Evolutionary conservation across 2,329 filamentous ascomycete genomes (phyloP).

Genomic region (Colletotrichum liaoningense): DNA sequence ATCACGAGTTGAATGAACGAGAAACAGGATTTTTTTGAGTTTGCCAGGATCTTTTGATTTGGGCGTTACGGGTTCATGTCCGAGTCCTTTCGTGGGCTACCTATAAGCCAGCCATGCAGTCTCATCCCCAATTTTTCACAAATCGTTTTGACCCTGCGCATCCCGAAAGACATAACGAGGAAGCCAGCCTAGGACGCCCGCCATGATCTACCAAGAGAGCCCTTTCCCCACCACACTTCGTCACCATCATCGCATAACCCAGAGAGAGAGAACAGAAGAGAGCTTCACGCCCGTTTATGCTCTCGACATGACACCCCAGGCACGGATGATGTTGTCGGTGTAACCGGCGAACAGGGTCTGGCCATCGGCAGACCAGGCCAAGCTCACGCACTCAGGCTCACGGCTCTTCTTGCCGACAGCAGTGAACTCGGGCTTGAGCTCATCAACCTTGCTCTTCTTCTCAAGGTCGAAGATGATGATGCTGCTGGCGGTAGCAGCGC

Average conservation of each 20-base stretch:
- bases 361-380: conserved; percentile 98
- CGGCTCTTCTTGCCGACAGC: conserved; percentile 98
- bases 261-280: conserved; percentile 34
- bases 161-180: conserved; percentile 58
- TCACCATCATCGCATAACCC: conserved; percentile 34
- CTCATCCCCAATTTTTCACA: conserved; percentile 38
- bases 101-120: conserved; percentile 48
- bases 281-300: conserved; percentile 65
- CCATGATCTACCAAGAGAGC: conserved; percentile 54
- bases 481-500: conserved; percentile 94
- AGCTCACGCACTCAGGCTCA: conserved; percentile 96
- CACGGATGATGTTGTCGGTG: conserved; percentile 99
- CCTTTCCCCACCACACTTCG: conserved; percentile 34
- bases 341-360: conserved; percentile 99
- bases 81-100: conserved; percentile 51
- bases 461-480: conserved; percentile 99
- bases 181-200: conserved; percentile 60
- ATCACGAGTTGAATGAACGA: conserved; percentile 17
- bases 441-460: conserved; percentile 99
- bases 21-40: conserved; percentile 37
- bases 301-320: conserved; percentile 97
- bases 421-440: conserved; percentile 98
- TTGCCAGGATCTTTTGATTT: conserved; percentile 44
- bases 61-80: conserved; percentile 51
- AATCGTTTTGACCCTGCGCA: conserved; percentile 46